These are phyloP conservation scores for Scleroderma citrinum DNA, from an alignment of 768 basidiomycete genomes.

Conservation along the genomic window DNA sequence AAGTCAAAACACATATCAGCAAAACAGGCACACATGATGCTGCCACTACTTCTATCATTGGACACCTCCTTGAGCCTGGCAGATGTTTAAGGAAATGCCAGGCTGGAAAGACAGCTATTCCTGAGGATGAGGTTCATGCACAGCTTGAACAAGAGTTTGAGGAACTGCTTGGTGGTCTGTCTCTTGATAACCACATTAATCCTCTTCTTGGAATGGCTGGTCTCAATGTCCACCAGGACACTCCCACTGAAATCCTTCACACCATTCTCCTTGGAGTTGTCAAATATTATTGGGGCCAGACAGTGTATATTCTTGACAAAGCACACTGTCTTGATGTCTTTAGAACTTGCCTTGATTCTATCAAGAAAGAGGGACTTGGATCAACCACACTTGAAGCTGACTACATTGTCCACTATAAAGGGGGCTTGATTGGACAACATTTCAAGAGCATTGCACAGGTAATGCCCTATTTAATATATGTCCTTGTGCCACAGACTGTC, in stretches of 20 bases:
- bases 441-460: conserved; percentile 28
- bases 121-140: conserved; percentile 1
- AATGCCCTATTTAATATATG: conserved; percentile 25
- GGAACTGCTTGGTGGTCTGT: not conserved
- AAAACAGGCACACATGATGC: not conserved
- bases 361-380: conserved; percentile 21
- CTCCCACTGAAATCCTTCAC: conserved; percentile 29
- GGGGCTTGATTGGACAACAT: conserved; percentile 27
- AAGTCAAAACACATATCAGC: not conserved
- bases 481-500: conserved; percentile 19
- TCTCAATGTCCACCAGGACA: conserved; percentile 27
- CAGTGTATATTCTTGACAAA: conserved; percentile 18
- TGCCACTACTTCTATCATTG: not conserved
- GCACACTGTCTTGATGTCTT: conserved; percentile 13
- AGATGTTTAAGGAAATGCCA: not conserved
- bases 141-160: conserved; percentile 7
- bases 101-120: not conserved
- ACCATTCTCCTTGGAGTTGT: conserved; percentile 29
- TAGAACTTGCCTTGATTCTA: conserved; percentile 19
- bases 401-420: conserved; percentile 29
- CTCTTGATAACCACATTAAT: conserved; percentile 8
- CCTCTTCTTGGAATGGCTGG: conserved; percentile 13
- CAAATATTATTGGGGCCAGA: conserved; percentile 31
- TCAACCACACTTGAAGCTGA: conserved; percentile 19
- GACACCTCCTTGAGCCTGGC: not conserved